A percentile compares a stretch with the other conserved stretches of the same genome.
phyloP scores from a whole-genome alignment of 2,329 filamentous ascomycete species.

The Bipolaris cookei region DNA sequence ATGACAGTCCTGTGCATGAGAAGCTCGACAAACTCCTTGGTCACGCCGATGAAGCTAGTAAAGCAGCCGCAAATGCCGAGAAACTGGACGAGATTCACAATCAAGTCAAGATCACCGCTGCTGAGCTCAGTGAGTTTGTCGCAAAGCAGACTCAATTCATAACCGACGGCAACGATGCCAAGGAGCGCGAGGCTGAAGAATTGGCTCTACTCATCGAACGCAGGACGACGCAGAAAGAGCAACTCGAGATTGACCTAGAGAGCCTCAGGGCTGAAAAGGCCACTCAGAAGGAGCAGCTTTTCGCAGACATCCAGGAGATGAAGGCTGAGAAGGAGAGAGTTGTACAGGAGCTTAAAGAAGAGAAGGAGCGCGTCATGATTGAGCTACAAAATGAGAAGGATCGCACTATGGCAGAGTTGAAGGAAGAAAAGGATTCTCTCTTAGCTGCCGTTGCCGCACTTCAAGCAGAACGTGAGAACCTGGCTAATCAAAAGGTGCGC shows the following conservation, averaged over 20 bases:
- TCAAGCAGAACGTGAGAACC: slow-evolving; percentile 73
- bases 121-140: slow-evolving; percentile 83
- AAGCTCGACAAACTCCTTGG: slow-evolving; percentile 63
- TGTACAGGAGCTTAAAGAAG: slow-evolving; percentile 45
- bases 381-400: slow-evolving; percentile 47
- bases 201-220: slow-evolving; percentile 81
- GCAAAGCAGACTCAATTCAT: slow-evolving; percentile 76
- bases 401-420: slow-evolving; percentile 42
- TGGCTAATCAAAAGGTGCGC: slow-evolving; percentile 78
- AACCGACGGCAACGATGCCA: slow-evolving; percentile 77
- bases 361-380: slow-evolving; percentile 51
- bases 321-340: slow-evolving; percentile 53
- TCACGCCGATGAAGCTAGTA: slow-evolving; percentile 65
- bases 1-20: slow-evolving; percentile 63
- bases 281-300: slow-evolving; percentile 67
- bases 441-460: slow-evolving; percentile 63
- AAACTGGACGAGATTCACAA: slow-evolving; percentile 88
- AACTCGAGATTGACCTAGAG: slow-evolving; percentile 57
- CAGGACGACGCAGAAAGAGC: slow-evolving; percentile 69
- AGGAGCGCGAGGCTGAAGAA: slow-evolving; percentile 80
- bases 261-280: slow-evolving; percentile 58
- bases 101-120: slow-evolving; percentile 82
- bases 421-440: slow-evolving; percentile 55
- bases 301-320: slow-evolving; percentile 55
- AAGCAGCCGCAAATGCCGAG: slow-evolving; percentile 76